Evolutionary conservation across 2,329 filamentous ascomycete genomes (phyloP).

Genomic region (Claviceps purpurea): DNA sequence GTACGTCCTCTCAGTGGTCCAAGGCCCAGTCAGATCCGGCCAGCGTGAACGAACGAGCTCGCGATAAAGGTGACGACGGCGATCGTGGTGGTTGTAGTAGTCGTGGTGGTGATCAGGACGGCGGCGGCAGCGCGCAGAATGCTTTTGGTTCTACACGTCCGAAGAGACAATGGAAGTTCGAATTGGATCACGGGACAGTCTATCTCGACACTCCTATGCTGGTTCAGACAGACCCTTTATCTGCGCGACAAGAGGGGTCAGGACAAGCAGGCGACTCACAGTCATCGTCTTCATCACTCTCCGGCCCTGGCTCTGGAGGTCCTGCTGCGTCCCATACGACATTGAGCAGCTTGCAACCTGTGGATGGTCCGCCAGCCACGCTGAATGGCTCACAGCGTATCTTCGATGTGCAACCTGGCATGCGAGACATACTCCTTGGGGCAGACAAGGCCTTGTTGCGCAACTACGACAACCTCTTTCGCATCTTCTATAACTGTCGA

Average conservation of each 20-base stretch:
- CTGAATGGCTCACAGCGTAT: constrained; percentile 25
- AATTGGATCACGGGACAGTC: constrained; percentile 65
- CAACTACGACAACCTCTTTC: constrained; percentile 92
- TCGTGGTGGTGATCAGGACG: background rate
- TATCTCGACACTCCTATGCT: constrained; percentile 74
- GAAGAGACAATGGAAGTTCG: constrained; percentile 65
- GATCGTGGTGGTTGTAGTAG: background rate
- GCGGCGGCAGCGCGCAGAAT: background rate
- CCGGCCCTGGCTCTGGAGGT: constrained; percentile 21
- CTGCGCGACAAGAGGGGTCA: background rate
- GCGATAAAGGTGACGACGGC: constrained; percentile 9
- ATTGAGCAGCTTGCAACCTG: constrained; percentile 9
- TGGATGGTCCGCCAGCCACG: constrained; percentile 25
- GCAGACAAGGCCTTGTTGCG: constrained; percentile 61
- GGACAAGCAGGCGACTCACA: constrained; percentile 3
- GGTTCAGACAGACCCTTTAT: constrained; percentile 55
- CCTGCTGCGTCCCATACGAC: constrained; percentile 5
- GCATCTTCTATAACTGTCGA: constrained; percentile 88
- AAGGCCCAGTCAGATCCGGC: constrained; percentile 17
- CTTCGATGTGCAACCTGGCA: constrained; percentile 29
- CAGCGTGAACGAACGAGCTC: constrained; percentile 33
- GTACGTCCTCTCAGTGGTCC: constrained; percentile 64
- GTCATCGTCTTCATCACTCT: constrained; percentile 16
- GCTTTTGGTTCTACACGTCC: constrained; percentile 6
- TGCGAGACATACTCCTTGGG: too few relatives aligned